Evolutionary conservation across 73 alveolate species (phyloP).

Genomic region (Paramecium caudatum): DNA sequence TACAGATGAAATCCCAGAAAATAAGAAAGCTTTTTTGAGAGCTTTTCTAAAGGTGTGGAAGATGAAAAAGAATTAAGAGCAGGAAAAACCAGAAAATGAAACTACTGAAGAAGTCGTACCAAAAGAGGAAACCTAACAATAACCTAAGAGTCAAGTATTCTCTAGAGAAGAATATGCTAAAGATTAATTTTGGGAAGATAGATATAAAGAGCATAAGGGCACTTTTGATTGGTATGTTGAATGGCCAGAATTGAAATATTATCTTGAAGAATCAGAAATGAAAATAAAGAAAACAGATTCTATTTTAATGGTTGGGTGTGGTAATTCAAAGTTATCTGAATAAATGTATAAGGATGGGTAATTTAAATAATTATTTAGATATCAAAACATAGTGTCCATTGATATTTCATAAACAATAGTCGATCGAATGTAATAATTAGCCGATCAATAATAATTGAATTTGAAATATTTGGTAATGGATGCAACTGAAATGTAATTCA

Average conservation of each 20-base stretch:
- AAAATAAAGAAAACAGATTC: slow-evolving; percentile 39
- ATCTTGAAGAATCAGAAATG: slow-evolving; percentile 11
- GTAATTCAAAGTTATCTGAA: slow-evolving; percentile 72
- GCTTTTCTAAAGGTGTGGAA: neutral
- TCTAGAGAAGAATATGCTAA: slow-evolving; percentile 62
- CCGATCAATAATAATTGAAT: slow-evolving; percentile 20
- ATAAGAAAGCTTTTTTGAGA: neutral
- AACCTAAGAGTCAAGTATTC: slow-evolving; percentile 2
- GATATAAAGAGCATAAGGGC: slow-evolving; percentile 65
- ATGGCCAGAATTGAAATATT: slow-evolving; percentile 57
- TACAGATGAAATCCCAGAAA: slow-evolving; percentile 15
- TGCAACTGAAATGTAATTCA: slow-evolving; percentile 53
- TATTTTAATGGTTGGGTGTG: slow-evolving; percentile 75
- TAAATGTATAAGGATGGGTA: slow-evolving; percentile 76
- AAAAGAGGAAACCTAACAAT: neutral
- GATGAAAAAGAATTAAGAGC: neutral
- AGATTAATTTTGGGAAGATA: slow-evolving; percentile 57
- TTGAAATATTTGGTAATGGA: slow-evolving; percentile 63
- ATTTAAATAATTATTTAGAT: neutral
- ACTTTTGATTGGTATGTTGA: slow-evolving; percentile 64
- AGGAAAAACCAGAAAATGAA: no score
- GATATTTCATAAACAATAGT: slow-evolving; percentile 67
- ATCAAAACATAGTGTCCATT: slow-evolving; percentile 66
- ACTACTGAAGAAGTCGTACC: neutral
- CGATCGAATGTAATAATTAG: slow-evolving; percentile 53